Percentiles rank a stretch among this genome's conserved stretches.
Evolutionary conservation across 805 yeast species (phyloP).

Genomic region (Komagataella mondaviorum): DNA sequence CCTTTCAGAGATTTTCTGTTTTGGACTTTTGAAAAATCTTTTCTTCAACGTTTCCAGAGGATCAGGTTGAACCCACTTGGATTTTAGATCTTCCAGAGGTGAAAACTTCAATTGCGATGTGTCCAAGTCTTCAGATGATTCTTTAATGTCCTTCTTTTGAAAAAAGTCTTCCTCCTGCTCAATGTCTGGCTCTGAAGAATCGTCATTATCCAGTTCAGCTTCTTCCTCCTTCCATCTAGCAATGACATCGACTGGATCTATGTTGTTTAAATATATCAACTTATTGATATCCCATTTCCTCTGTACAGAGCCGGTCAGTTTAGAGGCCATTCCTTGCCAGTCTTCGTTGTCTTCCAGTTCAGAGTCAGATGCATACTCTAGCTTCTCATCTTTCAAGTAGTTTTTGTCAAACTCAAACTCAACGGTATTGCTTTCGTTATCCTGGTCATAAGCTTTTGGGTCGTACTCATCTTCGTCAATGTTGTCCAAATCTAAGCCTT

Average conservation of each 20-base stretch:
- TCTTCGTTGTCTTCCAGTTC: constrained; percentile 29
- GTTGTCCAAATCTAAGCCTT: constrained; percentile 30
- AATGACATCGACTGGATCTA: constrained; percentile 62
- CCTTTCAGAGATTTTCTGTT: constrained; percentile 16
- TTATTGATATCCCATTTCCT: constrained; percentile 72
- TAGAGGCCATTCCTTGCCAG: constrained; percentile 40
- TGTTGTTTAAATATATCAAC: constrained; percentile 64
- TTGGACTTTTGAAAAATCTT: constrained; percentile 24
- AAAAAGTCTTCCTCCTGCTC: constrained; percentile 43
- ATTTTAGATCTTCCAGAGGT: constrained; percentile 26
- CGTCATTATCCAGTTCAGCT: constrained; percentile 23
- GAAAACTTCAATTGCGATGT: constrained; percentile 22
- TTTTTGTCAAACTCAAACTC: constrained; percentile 32
- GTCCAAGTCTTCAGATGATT: constrained; percentile 21
- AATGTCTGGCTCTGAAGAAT: constrained; percentile 21
- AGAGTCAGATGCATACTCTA: constrained; percentile 39
- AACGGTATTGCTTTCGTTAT: constrained; percentile 29
- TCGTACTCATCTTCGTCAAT: constrained; percentile 30
- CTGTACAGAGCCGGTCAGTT: constrained; percentile 37
- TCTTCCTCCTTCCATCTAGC: constrained; percentile 55
- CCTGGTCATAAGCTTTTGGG: constrained; percentile 26
- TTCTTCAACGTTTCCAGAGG: background rate
- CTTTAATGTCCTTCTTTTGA: constrained; percentile 29
- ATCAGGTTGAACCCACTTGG: constrained; percentile 23
- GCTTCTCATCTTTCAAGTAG: constrained; percentile 19